Evolutionary conservation across 2,329 filamentous ascomycete species (phyloP), one percentile per base, ranked within the genome.

Genomic region (Dryadomyces quercus-mongolicae): DNA sequence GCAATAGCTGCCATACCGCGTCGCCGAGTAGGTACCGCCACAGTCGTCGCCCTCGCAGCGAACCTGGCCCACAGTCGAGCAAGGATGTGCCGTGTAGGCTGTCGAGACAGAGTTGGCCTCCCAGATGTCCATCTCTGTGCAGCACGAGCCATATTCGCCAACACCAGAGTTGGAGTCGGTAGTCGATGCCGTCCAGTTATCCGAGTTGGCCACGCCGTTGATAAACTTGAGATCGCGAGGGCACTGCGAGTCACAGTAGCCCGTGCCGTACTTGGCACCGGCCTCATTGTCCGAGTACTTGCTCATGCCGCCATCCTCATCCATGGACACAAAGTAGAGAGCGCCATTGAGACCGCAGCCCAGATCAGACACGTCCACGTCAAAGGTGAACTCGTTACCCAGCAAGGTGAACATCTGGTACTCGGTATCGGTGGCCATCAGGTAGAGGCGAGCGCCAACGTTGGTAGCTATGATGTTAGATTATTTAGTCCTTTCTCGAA

Each of bases 271-370:
- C 62, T 73, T 71, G 61, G 75, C 75, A 51, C 68, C 68, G n/a
- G 66, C 68, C 49, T 62, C 61, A 63, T 70, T 78, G 64, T 66
- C 68, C 18, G 66, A 50, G 60, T 72, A 71, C 62, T 69, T 70
- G 63, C 63, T 60, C 60, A 70, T 62, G 51, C 75, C 75, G 59
- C 74, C 75, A 54, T 76, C 72, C 31, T 68, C 65, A 21, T 75
- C 71, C 77, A 80, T 80, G 58, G 72, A 58, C 21, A 58, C 60
- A 44, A 62, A 65, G 58, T 84, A 83, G 21, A 84, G 65, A 36
- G 81, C 81, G 54, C 80, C 81, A 65, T 85, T 84, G 56, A 85
- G 67, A 55, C 82, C 82, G 61, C 82, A 85, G 49, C 74, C 76
- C 34, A 84, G 70, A 59, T 76, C 74, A 47, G 80, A 82, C 43